Evolutionary conservation across 2,329 filamentous ascomycete species (phyloP).

Genomic region (Drechslerella dactyloides): DNA sequence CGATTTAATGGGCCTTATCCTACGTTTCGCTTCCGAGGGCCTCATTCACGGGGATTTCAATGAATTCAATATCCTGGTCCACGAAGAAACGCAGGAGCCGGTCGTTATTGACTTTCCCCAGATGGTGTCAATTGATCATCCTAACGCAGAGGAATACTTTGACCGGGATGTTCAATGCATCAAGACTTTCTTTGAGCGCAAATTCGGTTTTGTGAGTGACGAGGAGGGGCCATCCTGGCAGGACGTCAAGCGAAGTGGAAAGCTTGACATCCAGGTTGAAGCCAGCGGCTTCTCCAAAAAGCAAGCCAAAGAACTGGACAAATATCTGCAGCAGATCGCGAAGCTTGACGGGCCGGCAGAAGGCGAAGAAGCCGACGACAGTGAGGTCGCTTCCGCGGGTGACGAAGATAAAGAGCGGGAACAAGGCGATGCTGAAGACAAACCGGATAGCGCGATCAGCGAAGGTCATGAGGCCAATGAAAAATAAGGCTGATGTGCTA

Average conservation of each 20-base stretch:
- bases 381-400: slow-evolving; percentile 56
- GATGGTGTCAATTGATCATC: slow-evolving; percentile 94
- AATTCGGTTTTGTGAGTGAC: slow-evolving; percentile 85
- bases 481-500: slow-evolving; percentile 44
- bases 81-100: slow-evolving; percentile 71
- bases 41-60: slow-evolving; percentile 98
- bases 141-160: slow-evolving; percentile 96
- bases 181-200: slow-evolving; percentile 87
- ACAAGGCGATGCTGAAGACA: slow-evolving; percentile 56
- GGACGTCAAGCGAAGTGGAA: slow-evolving; percentile 73
- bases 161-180: slow-evolving; percentile 94
- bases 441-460: slow-evolving; percentile 57
- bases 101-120: slow-evolving; percentile 97
- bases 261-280: slow-evolving; percentile 85
- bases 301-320: slow-evolving; percentile 91
- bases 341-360: slow-evolving; percentile 60
- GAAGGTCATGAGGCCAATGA: slow-evolving; percentile 53
- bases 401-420: slow-evolving; percentile 59
- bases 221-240: slow-evolving; percentile 86
- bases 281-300: slow-evolving; percentile 96
- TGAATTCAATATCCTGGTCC: slow-evolving; percentile 97
- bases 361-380: slow-evolving; percentile 56
- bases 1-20: slow-evolving; percentile 85
- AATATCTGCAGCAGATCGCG: slow-evolving; percentile 78
- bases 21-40: slow-evolving; percentile 81